Base-by-base conservation (phyloP, 345 rosid species). In the Cardiospermum halicacabum region DNA sequence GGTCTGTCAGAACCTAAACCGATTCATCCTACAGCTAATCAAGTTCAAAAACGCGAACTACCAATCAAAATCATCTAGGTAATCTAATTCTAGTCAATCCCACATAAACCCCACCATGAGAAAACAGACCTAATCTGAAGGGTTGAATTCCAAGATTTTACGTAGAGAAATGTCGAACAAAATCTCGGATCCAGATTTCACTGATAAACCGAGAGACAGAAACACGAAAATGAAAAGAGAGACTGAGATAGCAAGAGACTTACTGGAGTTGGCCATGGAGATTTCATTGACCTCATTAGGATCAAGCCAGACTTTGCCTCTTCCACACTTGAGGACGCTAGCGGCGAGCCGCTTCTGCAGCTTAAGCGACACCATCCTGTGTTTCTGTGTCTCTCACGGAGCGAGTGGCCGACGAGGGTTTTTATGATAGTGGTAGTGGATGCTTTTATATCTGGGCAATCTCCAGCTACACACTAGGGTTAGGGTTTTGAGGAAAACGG, bases 201-300 rank as follows among this genome's bases (percentile, higher is more conserved):
- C 10, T 37, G 1, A 16, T 11, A 15, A 47, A 30, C 3, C 42
- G 47, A 19, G 1, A 5, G 11, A 7, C 2, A 11, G 2, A 30
- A 58, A 13, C 32, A 22, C 3, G 7, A 10, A 47, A 4, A 45
- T 22, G 11, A 45, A 30, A 18, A 28, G 15, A 1, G 22, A 47
- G 7, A 39, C 11, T n/a, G 39, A 25, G 21, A 32, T 3, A 56
- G 58, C 4, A 3, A 15, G 2, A 26, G 47, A 65, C 81, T 25
- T 75, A 85, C 91, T 73, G 59, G 91, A 88, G 70, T 88, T 88
- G 49, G 95, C 91, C 95, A 85, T 83, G 67, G 91, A 80, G 80
- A 88, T 82, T 67, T 82, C 87, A 37, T 70, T 71, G 70, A 59
- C 69, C 53, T 88, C 95, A 68, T 80, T 88, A 7, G 95, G 89